These are phyloP conservation scores for Gaertneriomyces sp. DNA, from an alignment of 192 early-diverging fungal genomes.

Conservation along the genomic window DNA sequence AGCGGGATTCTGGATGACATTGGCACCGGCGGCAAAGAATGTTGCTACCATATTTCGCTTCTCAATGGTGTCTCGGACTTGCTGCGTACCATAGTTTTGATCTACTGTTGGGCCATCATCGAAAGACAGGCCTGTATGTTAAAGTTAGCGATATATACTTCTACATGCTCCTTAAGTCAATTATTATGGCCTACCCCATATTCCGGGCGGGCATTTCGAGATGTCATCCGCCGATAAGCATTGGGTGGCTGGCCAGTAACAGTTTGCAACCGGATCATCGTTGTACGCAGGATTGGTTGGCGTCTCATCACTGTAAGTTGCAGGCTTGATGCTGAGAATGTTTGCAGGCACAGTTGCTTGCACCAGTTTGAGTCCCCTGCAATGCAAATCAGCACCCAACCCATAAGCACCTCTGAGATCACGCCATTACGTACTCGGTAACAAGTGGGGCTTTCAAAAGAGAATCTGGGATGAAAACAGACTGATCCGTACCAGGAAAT, in stretches of 20 bases:
- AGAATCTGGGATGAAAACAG: too few relatives aligned
- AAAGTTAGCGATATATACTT: too few relatives aligned
- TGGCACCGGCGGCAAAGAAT: slow-evolving; percentile 34
- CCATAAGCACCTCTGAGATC: too few relatives aligned
- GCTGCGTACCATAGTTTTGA: too few relatives aligned
- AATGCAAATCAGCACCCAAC: too few relatives aligned
- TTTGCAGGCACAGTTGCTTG: slow-evolving; percentile 6
- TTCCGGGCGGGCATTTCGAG: too few relatives aligned
- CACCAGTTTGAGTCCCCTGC: slow-evolving; percentile 2
- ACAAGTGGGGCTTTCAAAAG: too few relatives aligned
- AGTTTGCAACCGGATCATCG: background rate
- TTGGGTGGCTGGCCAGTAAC: background rate
- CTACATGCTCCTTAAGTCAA: too few relatives aligned
- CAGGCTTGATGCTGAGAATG: slow-evolving; percentile 6
- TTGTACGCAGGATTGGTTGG: background rate
- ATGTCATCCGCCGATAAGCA: too few relatives aligned
- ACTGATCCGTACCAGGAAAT: too few relatives aligned
- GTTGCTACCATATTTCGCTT: slow-evolving; percentile 11
- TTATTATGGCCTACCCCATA: too few relatives aligned
- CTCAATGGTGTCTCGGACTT: slow-evolving; percentile 1
- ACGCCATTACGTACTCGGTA: too few relatives aligned
- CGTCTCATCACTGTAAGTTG: background rate
- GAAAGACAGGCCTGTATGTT: slow-evolving; percentile 17
- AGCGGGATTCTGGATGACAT: slow-evolving; percentile 27
- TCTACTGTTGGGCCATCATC: slow-evolving; percentile 1